Conservation (phyloP, 768 basidiomycete species). For the Hygrophoropsis aurantiaca region DNA sequence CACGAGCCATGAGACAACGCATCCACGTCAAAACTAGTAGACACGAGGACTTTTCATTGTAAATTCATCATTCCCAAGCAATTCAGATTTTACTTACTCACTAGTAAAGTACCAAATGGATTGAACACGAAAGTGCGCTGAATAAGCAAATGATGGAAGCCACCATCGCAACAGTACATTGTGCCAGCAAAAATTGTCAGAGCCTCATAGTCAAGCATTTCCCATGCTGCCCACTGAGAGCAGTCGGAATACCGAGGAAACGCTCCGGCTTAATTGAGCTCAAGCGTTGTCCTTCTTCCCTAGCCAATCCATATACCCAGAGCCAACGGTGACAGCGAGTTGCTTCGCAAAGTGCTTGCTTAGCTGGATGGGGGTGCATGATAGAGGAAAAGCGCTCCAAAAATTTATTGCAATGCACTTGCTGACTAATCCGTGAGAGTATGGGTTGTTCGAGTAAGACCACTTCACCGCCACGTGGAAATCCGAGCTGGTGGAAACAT, state of each 20-base stretch:
- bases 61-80: neutral
- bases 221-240: conserved; percentile 40
- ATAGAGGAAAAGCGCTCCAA: neutral
- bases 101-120: neutral
- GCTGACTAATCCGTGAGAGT: too few species aligned
- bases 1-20: neutral
- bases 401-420: too few species aligned
- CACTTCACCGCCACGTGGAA: too few species aligned
- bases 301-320: conserved; percentile 51
- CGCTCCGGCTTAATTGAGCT: conserved; percentile 84
- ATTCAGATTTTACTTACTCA: neutral
- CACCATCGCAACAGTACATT: too few species aligned
- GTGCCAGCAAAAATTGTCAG: conserved; percentile 42
- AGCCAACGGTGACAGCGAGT: conserved; percentile 53
- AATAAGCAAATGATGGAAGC: neutral
- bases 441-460: too few species aligned
- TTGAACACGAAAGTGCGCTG: neutral
- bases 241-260: conserved; percentile 44
- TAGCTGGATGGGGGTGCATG: conserved; percentile 26
- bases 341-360: conserved; percentile 37
- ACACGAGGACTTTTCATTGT: neutral
- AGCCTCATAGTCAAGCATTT: conserved; percentile 77
- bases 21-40: neutral
- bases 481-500: too few species aligned
- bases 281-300: conserved; percentile 42